These are phyloP conservation scores for Eurotiales sp. DNA, from an alignment of 2,329 filamentous ascomycete genomes.

Conservation along the genomic window DNA sequence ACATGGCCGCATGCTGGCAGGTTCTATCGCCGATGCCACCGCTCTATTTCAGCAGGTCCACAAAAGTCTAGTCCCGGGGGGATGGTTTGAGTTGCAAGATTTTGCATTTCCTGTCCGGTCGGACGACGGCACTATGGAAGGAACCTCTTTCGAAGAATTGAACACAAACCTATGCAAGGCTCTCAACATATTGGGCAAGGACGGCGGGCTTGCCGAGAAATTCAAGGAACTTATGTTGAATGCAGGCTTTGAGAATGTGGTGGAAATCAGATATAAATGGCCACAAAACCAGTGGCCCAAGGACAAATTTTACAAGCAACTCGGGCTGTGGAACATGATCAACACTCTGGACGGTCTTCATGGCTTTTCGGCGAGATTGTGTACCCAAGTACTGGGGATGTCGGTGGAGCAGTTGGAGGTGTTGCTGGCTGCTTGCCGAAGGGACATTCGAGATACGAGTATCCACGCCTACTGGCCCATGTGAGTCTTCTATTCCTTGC, in stretches of 20 bases:
- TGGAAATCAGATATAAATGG: conserved; percentile 5
- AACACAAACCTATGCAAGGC: conserved; percentile 1
- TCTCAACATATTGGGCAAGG: not conserved
- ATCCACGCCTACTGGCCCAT: conserved; percentile 6
- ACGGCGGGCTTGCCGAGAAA: not conserved
- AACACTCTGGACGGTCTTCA: conserved; percentile 3
- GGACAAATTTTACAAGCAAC: not conserved
- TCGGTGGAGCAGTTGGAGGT: conserved; percentile 1
- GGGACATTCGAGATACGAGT: not conserved
- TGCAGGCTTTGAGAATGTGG: conserved; percentile 2
- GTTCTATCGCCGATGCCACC: conserved; percentile 27
- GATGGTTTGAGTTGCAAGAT: conserved; percentile 43
- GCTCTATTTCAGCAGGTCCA: conserved; percentile 36
- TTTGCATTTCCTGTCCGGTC: conserved; percentile 6
- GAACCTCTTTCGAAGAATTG: not conserved
- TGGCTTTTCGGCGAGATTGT: conserved; percentile 5
- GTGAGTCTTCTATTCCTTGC: not conserved
- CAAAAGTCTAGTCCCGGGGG: conserved; percentile 40
- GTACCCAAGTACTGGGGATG: conserved; percentile 5
- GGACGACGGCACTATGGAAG: conserved; percentile 1
- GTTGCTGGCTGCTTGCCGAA: conserved; percentile 1
- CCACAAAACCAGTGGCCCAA: conserved; percentile 5
- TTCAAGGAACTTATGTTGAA: not conserved
- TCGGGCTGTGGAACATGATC: conserved; percentile 1
- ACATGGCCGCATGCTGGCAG: conserved; percentile 38